Evolutionary conservation across 768 basidiomycete species (phyloP).

Genomic region (Roridomyces roridus): DNA sequence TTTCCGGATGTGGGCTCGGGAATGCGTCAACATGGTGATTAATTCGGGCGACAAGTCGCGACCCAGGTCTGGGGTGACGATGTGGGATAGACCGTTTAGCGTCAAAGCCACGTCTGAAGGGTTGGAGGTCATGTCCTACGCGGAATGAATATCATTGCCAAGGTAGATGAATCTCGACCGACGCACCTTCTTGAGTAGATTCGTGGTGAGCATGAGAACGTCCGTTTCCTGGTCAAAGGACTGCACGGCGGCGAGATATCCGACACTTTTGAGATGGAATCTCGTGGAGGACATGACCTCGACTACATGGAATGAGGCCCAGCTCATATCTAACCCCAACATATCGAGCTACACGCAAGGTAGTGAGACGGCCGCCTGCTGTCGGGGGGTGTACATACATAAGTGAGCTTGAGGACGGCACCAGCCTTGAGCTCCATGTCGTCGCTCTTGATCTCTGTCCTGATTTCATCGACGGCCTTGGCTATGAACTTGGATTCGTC

Average conservation of each 20-base stretch:
- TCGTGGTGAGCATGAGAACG: slow-evolving; percentile 96
- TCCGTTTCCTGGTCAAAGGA: slow-evolving; percentile 95
- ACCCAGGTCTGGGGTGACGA: slow-evolving; percentile 88
- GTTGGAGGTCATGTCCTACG: slow-evolving; percentile 79
- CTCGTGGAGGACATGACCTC: slow-evolving; percentile 97
- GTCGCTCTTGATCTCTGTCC: slow-evolving; percentile 87
- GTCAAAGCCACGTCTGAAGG: slow-evolving; percentile 79
- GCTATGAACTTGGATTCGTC: slow-evolving; percentile 93
- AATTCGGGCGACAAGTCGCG: slow-evolving; percentile 89
- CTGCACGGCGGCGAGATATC: slow-evolving; percentile 91
- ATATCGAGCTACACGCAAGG: slow-evolving; percentile 82
- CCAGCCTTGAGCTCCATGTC: slow-evolving; percentile 98
- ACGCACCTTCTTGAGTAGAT: slow-evolving; percentile 89
- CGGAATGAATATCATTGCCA: slow-evolving; percentile 14
- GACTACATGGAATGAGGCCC: slow-evolving; percentile 96
- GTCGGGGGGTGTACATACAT: slow-evolving; percentile 61
- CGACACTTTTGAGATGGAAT: slow-evolving; percentile 92
- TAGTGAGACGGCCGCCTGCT: slow-evolving; percentile 13
- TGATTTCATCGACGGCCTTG: slow-evolving; percentile 92
- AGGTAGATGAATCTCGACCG: background rate
- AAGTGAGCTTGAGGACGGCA: slow-evolving; percentile 94
- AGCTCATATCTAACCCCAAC: slow-evolving; percentile 93
- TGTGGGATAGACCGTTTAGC: slow-evolving; percentile 82
- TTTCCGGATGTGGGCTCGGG: slow-evolving; percentile 86
- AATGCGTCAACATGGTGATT: slow-evolving; percentile 87